A percentile compares a stretch with the other conserved stretches of the same genome.
phyloP scores from a whole-genome alignment of 768 basidiomycete genomes.

The Amanita fuliginea region DNA sequence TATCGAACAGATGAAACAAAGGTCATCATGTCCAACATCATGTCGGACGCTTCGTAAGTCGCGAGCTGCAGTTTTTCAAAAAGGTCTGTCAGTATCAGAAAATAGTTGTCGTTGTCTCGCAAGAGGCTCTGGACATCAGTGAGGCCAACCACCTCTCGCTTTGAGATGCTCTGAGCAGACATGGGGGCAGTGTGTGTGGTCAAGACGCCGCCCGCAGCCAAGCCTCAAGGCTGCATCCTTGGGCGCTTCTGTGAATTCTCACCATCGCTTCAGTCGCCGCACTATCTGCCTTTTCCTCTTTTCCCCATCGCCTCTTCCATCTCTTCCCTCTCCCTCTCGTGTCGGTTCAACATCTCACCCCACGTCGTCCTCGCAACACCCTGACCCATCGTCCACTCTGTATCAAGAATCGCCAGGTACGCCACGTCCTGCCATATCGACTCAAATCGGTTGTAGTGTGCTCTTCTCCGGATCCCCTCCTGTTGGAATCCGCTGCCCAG shows the following conservation, averaged over 20 bases:
- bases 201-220: too few species aligned
- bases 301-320: background rate
- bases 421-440: conserved; percentile 48
- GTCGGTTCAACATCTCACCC: conserved; percentile 52
- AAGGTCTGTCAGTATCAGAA: conserved; percentile 22
- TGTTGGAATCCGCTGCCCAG: conserved; percentile 43
- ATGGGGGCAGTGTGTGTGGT: background rate
- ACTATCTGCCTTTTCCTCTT: too few species aligned
- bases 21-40: conserved; percentile 27
- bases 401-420: conserved; percentile 48
- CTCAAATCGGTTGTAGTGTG: conserved; percentile 31
- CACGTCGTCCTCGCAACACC: conserved; percentile 28
- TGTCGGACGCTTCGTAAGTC: conserved; percentile 28
- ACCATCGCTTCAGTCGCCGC: background rate
- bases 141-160: background rate
- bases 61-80: conserved; percentile 31
- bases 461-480: conserved; percentile 52
- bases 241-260: background rate
- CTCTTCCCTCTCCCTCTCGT: conserved; percentile 25
- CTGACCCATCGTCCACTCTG: conserved; percentile 36
- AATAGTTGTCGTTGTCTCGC: conserved; percentile 16
- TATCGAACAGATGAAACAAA: conserved; percentile 26
- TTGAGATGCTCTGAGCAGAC: background rate
- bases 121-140: background rate
- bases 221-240: background rate